These are phyloP conservation scores for Paramecium bursaria DNA, from an alignment of 73 alveolate genomes.

Conservation along the genomic window DNA sequence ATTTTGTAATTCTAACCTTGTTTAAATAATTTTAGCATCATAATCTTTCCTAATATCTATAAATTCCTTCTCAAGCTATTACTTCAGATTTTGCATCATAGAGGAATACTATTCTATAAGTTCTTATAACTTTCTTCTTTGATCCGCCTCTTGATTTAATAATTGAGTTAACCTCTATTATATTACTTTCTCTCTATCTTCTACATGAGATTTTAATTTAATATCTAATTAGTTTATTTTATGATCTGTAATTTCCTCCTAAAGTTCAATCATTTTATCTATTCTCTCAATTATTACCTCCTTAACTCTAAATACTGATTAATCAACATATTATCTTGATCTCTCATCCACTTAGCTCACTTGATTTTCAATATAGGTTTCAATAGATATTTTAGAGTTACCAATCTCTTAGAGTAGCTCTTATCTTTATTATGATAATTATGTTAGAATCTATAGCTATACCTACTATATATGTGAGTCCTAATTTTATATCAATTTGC, in stretches of 20 bases:
- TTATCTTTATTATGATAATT: too few relatives aligned
- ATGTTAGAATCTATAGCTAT: too few relatives aligned
- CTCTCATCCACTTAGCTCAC: neutral
- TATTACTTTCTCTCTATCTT: constrained; percentile 27
- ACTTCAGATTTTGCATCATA: constrained; percentile 28
- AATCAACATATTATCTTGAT: constrained; percentile 14
- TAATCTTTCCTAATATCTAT: neutral
- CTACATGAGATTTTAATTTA: neutral
- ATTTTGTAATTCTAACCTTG: neutral
- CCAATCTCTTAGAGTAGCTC: too few relatives aligned
- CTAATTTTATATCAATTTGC: too few relatives aligned
- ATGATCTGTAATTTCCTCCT: neutral
- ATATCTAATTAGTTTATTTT: neutral
- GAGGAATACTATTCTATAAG: constrained; percentile 25
- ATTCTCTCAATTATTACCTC: constrained; percentile 38
- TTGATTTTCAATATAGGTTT: neutral
- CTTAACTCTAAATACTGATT: neutral
- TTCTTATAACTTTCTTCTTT: constrained; percentile 38
- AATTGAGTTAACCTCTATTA: neutral
- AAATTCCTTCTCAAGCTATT: constrained; percentile 19
- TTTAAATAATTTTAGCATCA: neutral
- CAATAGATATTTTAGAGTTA: too few relatives aligned
- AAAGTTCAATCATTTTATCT: constrained; percentile 16
- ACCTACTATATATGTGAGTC: too few relatives aligned
- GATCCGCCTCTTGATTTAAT: constrained; percentile 38